A percentile compares a stretch with the other conserved stretches of the same genome.
Conservation (phyloP, 192 early-diverging fungal species). For the Pilobolus umbonatus region DNA sequence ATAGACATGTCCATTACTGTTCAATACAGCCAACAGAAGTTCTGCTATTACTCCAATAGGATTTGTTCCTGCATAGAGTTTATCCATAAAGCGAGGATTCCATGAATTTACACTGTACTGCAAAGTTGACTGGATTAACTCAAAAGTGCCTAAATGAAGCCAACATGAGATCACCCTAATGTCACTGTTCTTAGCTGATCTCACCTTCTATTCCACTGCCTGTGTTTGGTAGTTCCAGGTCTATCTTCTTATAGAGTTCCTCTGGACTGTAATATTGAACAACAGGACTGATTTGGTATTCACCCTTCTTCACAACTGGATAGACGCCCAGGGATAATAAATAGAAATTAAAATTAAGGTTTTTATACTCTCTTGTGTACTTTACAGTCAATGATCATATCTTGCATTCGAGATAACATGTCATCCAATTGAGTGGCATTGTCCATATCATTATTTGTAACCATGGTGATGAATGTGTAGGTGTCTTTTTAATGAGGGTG, state of each 20-base stretch:
- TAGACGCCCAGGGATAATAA: too few relatives aligned
- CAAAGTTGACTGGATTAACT: constrained; percentile 39
- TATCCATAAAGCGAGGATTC: constrained; percentile 76
- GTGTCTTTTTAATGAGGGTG: too few relatives aligned
- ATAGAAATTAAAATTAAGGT: constrained; percentile 5
- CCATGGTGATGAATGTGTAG: constrained; percentile 13
- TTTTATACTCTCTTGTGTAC: not conserved
- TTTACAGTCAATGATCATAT: constrained; percentile 11
- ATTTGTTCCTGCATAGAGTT: constrained; percentile 72
- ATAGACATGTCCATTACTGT: constrained; percentile 78
- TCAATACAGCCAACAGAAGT: constrained; percentile 61
- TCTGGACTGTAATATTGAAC: constrained; percentile 41
- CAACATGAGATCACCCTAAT: too few relatives aligned
- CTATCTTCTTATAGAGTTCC: constrained; percentile 41
- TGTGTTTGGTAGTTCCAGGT: constrained; percentile 40
- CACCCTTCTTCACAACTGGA: constrained; percentile 44
- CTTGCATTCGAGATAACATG: constrained; percentile 19
- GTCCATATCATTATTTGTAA: not conserved
- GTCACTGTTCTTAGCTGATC: not conserved
- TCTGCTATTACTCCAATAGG: constrained; percentile 73
- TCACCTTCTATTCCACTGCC: constrained; percentile 45
- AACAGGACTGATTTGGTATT: constrained; percentile 28
- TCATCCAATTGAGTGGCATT: constrained; percentile 16
- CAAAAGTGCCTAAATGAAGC: constrained; percentile 18
- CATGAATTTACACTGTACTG: constrained; percentile 56